Evolutionary conservation across 257 asterid species (phyloP), one percentile per base, ranked within the genome.

Genomic region (Avicennia marina): DNA sequence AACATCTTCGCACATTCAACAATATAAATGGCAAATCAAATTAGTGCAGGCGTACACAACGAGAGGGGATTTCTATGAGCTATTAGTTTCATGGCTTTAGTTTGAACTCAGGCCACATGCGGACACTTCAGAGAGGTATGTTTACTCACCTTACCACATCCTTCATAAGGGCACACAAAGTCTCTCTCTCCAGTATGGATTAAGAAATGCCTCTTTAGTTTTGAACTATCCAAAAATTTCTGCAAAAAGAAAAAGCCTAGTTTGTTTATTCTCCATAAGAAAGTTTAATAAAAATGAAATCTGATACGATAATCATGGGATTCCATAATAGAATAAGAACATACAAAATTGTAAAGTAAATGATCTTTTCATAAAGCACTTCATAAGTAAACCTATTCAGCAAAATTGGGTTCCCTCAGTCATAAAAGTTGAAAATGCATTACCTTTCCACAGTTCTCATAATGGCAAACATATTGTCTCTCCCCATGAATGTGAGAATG

Each of bases 211-310:
- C 99, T 75, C 83, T 89, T 93, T 38, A 93, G 81, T 75, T 93
- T 93, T 60, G 99, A 93, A 68, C 97, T 93, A 75, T 89, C 99
- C 86, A 93, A 89, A 76, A 93, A 93, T 86, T 89, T 93, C 97
- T 93, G 90, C 86, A 75, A 58, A 73, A 71, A n/a, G n/a, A n/a
- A 16, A 64, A 77, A 50, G 38, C 63, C 11, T 6, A 53, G 32
- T 27, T n/a, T 4, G 24, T 55, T 67, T 60, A 58, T 27, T 43
- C 19, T 12, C 20, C 16, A 53, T 20, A 31, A 60, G 11, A 60
- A 44, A 39, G 2, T n/a, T n/a, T n/a, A n/a, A n/a, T n/a, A 31
- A 31, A 33, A 51, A 20, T 17, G 13, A 15, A 4, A 4, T 3
- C 2, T 5, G 12, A 5, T 36, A 12, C 6, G 13, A 36, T 5